These are phyloP conservation scores for Penicillium capsulatum DNA, from an alignment of 2,329 filamentous ascomycete species.

Conservation along the genomic window DNA sequence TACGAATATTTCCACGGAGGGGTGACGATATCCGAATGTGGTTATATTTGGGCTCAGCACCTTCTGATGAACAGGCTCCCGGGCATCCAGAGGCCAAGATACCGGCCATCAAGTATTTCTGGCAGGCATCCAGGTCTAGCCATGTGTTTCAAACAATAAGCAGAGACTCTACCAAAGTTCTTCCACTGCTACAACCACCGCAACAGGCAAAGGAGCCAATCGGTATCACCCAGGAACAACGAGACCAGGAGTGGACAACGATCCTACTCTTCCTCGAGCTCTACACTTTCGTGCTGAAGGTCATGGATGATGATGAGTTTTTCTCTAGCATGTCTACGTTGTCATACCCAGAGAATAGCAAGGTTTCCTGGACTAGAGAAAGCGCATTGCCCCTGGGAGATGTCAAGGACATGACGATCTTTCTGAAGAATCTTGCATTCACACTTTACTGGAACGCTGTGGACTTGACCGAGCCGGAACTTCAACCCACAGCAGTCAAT, in stretches of 20 bases:
- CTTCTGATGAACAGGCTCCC: conserved; percentile 32
- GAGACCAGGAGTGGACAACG: conserved; percentile 76
- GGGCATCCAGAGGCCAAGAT: conserved; percentile 38
- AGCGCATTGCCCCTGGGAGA: conserved; percentile 68
- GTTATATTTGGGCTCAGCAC: conserved; percentile 71
- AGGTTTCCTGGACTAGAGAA: conserved; percentile 54
- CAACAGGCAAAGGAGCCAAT: conserved; percentile 39
- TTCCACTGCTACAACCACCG: conserved; percentile 52
- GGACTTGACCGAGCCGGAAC: conserved; percentile 53
- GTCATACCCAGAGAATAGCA: conserved; percentile 45
- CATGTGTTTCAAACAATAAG: conserved; percentile 55
- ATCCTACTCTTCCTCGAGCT: conserved; percentile 88
- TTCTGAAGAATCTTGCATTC: conserved; percentile 88
- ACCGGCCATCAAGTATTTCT: conserved; percentile 78
- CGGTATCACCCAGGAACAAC: conserved; percentile 33
- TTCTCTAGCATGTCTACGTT: conserved; percentile 56
- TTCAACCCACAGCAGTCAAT: conserved; percentile 37
- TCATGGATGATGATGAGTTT: conserved; percentile 97
- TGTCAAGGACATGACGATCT: conserved; percentile 69
- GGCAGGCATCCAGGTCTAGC: conserved; percentile 62
- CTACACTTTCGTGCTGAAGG: conserved; percentile 84
- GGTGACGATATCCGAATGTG: conserved; percentile 93
- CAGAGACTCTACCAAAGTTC: conserved; percentile 54
- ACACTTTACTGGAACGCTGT: conserved; percentile 78
- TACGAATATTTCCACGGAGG: conserved; percentile 76